Base-by-base conservation (phyloP, 1,139 yeast species). In the Hyphopichia khmerensis region DNA sequence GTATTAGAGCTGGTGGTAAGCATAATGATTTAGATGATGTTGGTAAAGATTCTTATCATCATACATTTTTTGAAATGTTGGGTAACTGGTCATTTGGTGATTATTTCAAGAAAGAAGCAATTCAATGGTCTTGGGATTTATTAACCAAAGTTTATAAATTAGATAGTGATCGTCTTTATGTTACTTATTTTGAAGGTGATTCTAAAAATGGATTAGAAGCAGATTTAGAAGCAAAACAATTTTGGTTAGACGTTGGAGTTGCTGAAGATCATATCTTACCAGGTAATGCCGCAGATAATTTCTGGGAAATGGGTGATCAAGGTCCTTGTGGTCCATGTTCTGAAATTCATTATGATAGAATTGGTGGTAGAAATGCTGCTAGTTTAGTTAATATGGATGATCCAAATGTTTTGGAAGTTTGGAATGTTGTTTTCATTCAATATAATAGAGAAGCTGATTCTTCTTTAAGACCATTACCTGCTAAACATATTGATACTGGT, bases 241-340 rank as follows among this genome's bases (percentile, higher is more conserved):
- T 82, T 50, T 93, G 99, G 99, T 69, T 75, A 50, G 79, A 77
- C 32, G 86, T 85, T 35, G 99, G 99, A 52, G 96, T 93, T 45
- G 79, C 83, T 27, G 96, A 88, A 52, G 93, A 85, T 62, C 98
- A 90, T 62, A 91, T 93, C 54, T 73, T 93, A 52, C 96, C 97
- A 19, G 99, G 99, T 45, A 74, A 83, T 51, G 87, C 84, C 43
- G 75, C 83, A 62, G 99, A 93, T 64, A 93, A 93, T 72, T 93
- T 93, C 67, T 93, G 99, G 99, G 99, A 95, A 74, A 93, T 93
- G 99, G 99, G 99, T 55, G 99, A 95, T 62, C 98, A 91, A 72
- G 99, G 99, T 52, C 99, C 99, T 37, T 93, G 99, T 75, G 99
- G 99, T 49, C 99, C 99, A 40, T 95, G 99, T 72, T 87, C 96